These are phyloP conservation scores for Aspergillus melleus DNA, from an alignment of 2,329 filamentous ascomycete genomes.

Conservation along the genomic window DNA sequence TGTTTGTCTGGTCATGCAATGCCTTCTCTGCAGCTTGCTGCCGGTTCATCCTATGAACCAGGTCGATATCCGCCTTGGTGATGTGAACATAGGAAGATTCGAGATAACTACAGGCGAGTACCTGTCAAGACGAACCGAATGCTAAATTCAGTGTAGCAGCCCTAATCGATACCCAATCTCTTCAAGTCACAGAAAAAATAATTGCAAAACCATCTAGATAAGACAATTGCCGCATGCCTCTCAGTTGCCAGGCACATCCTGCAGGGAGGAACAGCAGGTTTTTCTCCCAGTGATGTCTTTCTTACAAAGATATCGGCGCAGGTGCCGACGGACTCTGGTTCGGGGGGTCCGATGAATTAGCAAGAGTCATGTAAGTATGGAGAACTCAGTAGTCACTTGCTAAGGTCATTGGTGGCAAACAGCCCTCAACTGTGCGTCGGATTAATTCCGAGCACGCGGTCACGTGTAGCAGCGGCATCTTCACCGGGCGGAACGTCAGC, in stretches of 20 bases:
- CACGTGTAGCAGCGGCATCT: neutral
- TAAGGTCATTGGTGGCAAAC: too few relatives aligned
- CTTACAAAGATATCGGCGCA: neutral
- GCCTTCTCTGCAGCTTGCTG: constrained; percentile 45
- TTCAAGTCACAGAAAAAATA: neutral
- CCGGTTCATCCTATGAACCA: constrained; percentile 26
- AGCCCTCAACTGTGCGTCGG: neutral
- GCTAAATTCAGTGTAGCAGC: neutral
- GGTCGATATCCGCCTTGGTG: neutral
- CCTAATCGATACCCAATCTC: too few relatives aligned
- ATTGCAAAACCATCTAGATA: neutral
- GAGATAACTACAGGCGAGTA: neutral
- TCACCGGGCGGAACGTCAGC: too few relatives aligned
- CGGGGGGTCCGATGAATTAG: neutral
- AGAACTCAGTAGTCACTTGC: too few relatives aligned
- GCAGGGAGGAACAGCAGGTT: neutral
- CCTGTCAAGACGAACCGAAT: neutral
- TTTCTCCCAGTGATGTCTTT: neutral
- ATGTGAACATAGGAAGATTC: neutral
- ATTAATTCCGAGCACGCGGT: neutral
- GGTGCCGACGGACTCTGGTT: neutral
- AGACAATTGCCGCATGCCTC: neutral
- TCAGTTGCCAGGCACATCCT: neutral
- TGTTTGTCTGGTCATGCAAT: constrained; percentile 58
- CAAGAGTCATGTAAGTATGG: too few relatives aligned